Percentiles rank a stretch among this genome's conserved stretches.
Evolutionary conservation across 441 rosid genomes (phyloP).

Genomic region (Codiaeum variegatum): DNA sequence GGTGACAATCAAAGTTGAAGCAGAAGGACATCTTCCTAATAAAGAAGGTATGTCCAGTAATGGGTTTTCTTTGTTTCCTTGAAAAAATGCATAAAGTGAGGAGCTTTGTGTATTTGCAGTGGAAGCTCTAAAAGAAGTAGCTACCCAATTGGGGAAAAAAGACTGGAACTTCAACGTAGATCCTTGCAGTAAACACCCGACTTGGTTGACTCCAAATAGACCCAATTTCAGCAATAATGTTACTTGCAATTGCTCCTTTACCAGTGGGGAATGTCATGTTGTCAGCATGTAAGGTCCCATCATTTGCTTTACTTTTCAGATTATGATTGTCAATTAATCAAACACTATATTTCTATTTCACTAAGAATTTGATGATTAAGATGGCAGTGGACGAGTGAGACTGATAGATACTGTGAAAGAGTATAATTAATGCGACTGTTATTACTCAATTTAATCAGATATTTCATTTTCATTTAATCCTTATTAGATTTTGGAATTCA

Average conservation of each 20-base stretch:
- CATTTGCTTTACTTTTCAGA: neutral
- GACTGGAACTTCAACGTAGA: slow-evolving; percentile 26
- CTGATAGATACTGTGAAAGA: neutral
- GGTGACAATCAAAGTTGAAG: neutral
- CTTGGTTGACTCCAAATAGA: slow-evolving; percentile 24
- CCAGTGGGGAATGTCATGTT: slow-evolving; percentile 29
- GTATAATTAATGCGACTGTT: neutral
- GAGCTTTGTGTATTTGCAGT: slow-evolving; percentile 18
- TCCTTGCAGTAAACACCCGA: slow-evolving; percentile 24
- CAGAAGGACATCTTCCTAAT: neutral
- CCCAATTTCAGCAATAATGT: slow-evolving; percentile 16
- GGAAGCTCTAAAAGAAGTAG: slow-evolving; percentile 26
- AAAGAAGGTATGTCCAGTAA: neutral
- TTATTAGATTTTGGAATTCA: neutral
- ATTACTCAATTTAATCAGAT: neutral
- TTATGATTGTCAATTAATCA: neutral
- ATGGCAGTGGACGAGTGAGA: neutral
- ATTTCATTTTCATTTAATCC: neutral
- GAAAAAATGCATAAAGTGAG: neutral
- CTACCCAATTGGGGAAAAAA: slow-evolving; percentile 18
- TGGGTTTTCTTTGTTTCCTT: neutral
- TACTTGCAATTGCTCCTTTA: slow-evolving; percentile 25
- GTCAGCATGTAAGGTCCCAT: slow-evolving; percentile 22
- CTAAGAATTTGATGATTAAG: neutral
- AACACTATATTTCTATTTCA: neutral